Evolutionary conservation across 306 rosid species (phyloP).

Genomic region (Acacia confusa): DNA sequence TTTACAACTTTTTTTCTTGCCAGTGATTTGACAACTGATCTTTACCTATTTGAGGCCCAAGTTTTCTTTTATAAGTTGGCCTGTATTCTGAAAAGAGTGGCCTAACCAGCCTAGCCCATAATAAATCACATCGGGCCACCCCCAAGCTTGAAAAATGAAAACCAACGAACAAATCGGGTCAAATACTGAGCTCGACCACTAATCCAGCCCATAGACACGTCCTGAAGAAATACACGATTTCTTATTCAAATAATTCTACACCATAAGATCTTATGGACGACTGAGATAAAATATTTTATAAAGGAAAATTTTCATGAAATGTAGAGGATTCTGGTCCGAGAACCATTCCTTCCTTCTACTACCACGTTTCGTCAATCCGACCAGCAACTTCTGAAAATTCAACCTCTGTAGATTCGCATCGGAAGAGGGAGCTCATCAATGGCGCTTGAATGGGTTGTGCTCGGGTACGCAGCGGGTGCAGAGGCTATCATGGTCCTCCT

Average conservation of each 20-base stretch:
- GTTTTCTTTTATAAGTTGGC: too few relatives aligned
- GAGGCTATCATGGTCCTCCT: constrained; percentile 94
- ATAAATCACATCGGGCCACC: not conserved
- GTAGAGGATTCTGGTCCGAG: not conserved
- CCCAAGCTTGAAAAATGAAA: not conserved
- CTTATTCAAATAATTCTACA: not conserved
- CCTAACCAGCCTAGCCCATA: not conserved
- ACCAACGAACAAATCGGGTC: not conserved
- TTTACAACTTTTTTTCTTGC: too few relatives aligned
- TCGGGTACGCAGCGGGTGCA: constrained; percentile 91
- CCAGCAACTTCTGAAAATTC: not conserved
- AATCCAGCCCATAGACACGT: not conserved
- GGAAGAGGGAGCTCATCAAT: constrained; percentile 31
- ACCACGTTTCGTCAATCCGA: not conserved
- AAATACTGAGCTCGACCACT: not conserved
- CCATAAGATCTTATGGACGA: not conserved
- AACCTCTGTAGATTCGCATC: not conserved
- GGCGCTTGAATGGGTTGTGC: constrained; percentile 97
- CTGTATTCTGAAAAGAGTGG: not conserved
- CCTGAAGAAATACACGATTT: not conserved
- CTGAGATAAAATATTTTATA: not conserved
- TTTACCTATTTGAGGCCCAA: too few relatives aligned
- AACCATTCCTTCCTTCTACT: not conserved
- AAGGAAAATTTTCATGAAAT: not conserved
- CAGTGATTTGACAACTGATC: too few relatives aligned